Evolutionary conservation across 2,329 filamentous ascomycete genomes (phyloP).

Genomic region (Aciculosporium take): DNA sequence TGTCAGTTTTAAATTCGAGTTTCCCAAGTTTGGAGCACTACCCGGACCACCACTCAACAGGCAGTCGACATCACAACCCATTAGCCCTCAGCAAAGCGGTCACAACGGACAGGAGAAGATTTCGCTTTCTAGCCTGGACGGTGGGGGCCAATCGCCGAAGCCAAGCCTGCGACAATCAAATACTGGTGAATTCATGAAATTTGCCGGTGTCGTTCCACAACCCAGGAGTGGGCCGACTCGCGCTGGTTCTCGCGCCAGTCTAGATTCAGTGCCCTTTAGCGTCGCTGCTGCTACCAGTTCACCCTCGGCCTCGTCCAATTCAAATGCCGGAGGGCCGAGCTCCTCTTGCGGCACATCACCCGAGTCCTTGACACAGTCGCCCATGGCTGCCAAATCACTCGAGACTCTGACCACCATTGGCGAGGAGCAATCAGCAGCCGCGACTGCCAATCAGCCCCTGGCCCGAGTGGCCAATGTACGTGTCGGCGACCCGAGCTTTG

Average conservation of each 20-base stretch:
- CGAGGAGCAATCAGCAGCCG: conserved; percentile 40
- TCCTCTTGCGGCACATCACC: conserved; percentile 66
- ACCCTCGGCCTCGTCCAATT: conserved; percentile 48
- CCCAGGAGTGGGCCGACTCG: conserved; percentile 30
- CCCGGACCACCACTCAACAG: conserved; percentile 28
- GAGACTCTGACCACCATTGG: conserved; percentile 52
- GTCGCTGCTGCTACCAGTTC: conserved; percentile 44
- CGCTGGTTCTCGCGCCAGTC: conserved; percentile 33
- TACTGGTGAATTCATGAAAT: conserved; percentile 34
- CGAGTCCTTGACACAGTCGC: conserved; percentile 60
- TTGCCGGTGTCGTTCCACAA: conserved; percentile 46
- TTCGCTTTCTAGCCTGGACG: conserved; percentile 17
- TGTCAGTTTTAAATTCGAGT: conserved; percentile 87
- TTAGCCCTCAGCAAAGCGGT: conserved; percentile 17
- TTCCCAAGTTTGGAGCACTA: conserved; percentile 79
- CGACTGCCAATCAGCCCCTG: conserved; percentile 21
- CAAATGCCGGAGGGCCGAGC: conserved; percentile 37
- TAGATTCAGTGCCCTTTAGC: conserved; percentile 36
- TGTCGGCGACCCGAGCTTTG: conserved; percentile 42
- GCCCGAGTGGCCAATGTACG: conserved; percentile 19
- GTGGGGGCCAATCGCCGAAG: conserved; percentile 12
- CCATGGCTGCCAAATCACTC: conserved; percentile 46
- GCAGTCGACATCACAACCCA: conserved; percentile 16
- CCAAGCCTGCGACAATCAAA: conserved; percentile 6
- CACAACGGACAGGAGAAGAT: conserved; percentile 13